Conservation (phyloP, 2,329 filamentous ascomycete genomes). For the Claviceps sp. region DNA sequence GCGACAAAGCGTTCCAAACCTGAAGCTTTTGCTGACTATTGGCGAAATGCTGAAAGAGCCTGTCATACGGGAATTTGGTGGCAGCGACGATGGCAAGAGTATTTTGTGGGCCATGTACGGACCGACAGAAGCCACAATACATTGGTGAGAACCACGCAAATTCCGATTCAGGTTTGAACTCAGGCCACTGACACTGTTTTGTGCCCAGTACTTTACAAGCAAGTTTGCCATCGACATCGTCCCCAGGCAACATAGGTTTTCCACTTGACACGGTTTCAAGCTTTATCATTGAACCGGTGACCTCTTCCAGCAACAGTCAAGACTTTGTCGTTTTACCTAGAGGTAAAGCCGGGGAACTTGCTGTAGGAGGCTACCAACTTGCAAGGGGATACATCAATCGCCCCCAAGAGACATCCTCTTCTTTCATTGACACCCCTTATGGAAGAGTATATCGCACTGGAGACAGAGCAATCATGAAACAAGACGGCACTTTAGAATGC, state of each 20-base stretch:
- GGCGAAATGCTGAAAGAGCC: constrained; percentile 79
- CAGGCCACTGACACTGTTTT: background rate
- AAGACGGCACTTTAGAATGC: constrained; percentile 64
- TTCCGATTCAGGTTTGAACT: background rate
- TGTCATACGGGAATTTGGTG: constrained; percentile 70
- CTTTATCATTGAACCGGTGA: constrained; percentile 47
- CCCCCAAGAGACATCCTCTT: constrained; percentile 55
- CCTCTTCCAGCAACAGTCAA: constrained; percentile 8
- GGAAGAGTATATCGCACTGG: constrained; percentile 73
- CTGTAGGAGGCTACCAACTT: constrained; percentile 66
- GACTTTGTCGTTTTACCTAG: constrained; percentile 42
- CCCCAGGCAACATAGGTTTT: constrained; percentile 57
- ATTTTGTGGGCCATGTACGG: constrained; percentile 91
- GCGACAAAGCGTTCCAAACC: constrained; percentile 50
- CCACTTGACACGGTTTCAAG: constrained; percentile 73
- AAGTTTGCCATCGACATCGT: constrained; percentile 39
- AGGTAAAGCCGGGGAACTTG: constrained; percentile 66
- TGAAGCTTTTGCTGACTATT: constrained; percentile 69
- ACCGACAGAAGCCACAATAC: constrained; percentile 82
- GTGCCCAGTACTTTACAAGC: constrained; percentile 51
- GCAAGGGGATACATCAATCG: constrained; percentile 74
- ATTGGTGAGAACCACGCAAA: constrained; percentile 40
- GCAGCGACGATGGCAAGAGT: constrained; percentile 33
- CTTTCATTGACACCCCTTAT: constrained; percentile 55
- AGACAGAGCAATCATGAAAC: constrained; percentile 59